Evolutionary conservation across 139 green algal species (phyloP).

Genomic region (Micractinium conductrix): DNA sequence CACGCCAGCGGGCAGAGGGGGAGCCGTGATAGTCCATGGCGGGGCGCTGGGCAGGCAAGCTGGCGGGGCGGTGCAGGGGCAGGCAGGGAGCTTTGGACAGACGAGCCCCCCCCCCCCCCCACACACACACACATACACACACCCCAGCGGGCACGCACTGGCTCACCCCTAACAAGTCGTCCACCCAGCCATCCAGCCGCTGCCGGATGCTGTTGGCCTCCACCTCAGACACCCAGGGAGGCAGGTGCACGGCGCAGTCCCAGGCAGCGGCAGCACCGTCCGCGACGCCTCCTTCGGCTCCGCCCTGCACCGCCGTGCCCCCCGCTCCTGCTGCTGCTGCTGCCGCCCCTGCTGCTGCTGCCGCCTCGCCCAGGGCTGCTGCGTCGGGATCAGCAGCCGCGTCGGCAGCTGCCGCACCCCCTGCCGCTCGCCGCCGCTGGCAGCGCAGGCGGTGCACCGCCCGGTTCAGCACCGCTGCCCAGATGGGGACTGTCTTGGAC

Average conservation of each 20-base stretch:
- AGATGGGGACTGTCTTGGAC: slow-evolving; percentile 96
- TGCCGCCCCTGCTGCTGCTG: slow-evolving; percentile 9
- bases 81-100: background rate
- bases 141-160: background rate
- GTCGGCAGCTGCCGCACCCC: background rate
- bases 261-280: too few relatives aligned
- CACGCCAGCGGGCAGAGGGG: background rate
- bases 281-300: background rate
- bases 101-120: background rate
- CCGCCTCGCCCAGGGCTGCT: slow-evolving; percentile 11
- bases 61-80: too few relatives aligned
- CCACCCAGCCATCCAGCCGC: slow-evolving; percentile 78
- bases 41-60: background rate
- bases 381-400: background rate
- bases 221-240: slow-evolving; percentile 80
- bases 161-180: slow-evolving; percentile 65
- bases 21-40: background rate
- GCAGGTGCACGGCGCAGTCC: slow-evolving; percentile 79
- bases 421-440: too few relatives aligned
- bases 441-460: slow-evolving; percentile 54
- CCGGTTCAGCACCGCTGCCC: slow-evolving; percentile 87
- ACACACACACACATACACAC: background rate
- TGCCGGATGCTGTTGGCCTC: slow-evolving; percentile 79
- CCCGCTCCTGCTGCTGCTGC: slow-evolving; percentile 27
- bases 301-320: background rate